These are phyloP conservation scores for Flaveria trinervia DNA, from an alignment of 129 eudicot species.

Conservation along the genomic window DNA sequence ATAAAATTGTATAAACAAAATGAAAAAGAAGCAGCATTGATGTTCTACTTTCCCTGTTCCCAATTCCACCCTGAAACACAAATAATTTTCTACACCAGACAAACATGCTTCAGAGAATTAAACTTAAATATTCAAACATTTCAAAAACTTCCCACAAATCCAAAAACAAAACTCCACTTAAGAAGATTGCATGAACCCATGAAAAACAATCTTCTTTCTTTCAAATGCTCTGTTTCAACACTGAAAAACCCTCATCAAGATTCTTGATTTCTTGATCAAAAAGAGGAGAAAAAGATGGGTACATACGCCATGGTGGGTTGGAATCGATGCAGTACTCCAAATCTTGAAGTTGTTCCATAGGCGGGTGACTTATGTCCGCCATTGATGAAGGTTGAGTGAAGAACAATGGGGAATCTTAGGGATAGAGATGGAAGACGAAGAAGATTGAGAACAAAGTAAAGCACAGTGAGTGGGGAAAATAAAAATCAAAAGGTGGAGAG, in stretches of 20 bases:
- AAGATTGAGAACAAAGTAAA: slow-evolving; percentile 48
- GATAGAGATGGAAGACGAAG: slow-evolving; percentile 15
- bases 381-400: slow-evolving; percentile 41
- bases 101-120: slow-evolving; percentile 27
- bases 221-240: slow-evolving; percentile 17
- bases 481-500: slow-evolving; percentile 36
- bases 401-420: slow-evolving; percentile 17
- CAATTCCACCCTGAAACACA: slow-evolving; percentile 33
- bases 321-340: slow-evolving; percentile 97
- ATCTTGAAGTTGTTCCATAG: slow-evolving; percentile 99
- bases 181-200: slow-evolving; percentile 21
- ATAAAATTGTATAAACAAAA: not conserved
- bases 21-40: slow-evolving; percentile 37
- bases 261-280: too few relatives aligned
- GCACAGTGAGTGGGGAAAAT: slow-evolving; percentile 41
- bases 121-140: not conserved
- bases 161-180: slow-evolving; percentile 16
- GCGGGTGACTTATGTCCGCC: slow-evolving; percentile 87
- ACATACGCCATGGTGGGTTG: slow-evolving; percentile 96
- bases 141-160: not conserved
- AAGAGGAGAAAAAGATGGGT: too few relatives aligned
- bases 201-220: not conserved
- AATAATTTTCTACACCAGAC: slow-evolving; percentile 33
- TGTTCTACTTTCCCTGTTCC: slow-evolving; percentile 45
- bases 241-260: too few relatives aligned